These are phyloP conservation scores for Cyclotella cryptica DNA, from an alignment of 108 stramenopile genomes.

Conservation along the genomic window DNA sequence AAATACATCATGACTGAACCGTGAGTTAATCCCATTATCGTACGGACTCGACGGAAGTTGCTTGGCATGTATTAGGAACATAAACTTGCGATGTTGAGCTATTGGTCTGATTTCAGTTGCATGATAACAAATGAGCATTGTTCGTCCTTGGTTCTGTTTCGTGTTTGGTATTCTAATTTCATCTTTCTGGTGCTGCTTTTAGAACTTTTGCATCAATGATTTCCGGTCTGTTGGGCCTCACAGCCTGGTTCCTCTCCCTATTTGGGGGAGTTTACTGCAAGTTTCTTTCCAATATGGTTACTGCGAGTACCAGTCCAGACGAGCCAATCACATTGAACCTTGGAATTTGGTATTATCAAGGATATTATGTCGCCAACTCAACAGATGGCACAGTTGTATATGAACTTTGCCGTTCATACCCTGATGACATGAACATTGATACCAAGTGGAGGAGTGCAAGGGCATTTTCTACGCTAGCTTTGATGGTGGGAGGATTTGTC, in stretches of 20 bases:
- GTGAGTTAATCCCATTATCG: background rate
- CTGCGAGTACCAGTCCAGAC: background rate
- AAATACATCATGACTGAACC: slow-evolving; percentile 13
- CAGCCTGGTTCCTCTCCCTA: slow-evolving; percentile 13
- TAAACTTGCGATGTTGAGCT: background rate
- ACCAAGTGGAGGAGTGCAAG: slow-evolving; percentile 17
- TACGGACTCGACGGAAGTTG: no score
- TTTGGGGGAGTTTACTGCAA: slow-evolving; percentile 15
- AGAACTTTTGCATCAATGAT: background rate
- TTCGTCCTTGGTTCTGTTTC: no score
- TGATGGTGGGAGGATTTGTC: background rate
- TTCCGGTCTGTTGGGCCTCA: background rate
- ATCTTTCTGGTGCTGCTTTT: background rate
- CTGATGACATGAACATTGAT: background rate
- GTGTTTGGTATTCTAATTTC: background rate
- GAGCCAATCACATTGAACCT: background rate
- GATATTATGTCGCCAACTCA: background rate
- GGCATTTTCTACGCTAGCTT: slow-evolving; percentile 8
- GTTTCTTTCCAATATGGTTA: slow-evolving; percentile 5
- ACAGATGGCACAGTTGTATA: slow-evolving; percentile 3
- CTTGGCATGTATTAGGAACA: no score
- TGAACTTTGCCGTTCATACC: slow-evolving; percentile 13
- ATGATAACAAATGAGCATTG: no score
- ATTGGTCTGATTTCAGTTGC: background rate
- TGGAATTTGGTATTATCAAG: slow-evolving; percentile 23